phyloP scores from a whole-genome alignment of 257 asterid genomes.

The Verbascum thapsus region DNA sequence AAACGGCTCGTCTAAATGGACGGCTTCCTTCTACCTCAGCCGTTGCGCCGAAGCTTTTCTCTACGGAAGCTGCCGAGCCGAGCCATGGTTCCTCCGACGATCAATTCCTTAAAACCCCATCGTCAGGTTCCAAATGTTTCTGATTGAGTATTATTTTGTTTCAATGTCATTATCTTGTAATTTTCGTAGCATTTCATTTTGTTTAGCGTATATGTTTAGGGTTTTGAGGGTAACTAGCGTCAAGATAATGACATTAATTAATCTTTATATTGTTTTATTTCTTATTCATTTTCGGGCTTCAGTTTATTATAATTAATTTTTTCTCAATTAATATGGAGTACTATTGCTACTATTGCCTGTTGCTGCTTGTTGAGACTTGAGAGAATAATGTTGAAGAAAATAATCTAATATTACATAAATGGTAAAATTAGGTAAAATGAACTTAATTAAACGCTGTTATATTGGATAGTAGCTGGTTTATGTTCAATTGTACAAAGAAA shows the following conservation, averaged over 20 bases:
- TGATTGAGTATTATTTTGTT: neutral
- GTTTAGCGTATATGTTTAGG: constrained; percentile 12
- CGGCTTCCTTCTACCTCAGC: constrained; percentile 21
- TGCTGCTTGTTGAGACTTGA: constrained; percentile 8
- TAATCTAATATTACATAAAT: neutral
- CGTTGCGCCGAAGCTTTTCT: constrained; percentile 42
- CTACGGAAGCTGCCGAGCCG: constrained; percentile 47
- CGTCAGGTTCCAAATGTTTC: constrained; percentile 38
- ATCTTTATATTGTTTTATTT: neutral
- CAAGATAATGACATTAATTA: neutral
- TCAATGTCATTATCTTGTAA: neutral
- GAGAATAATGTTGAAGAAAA: neutral
- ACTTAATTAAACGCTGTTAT: constrained; percentile 3
- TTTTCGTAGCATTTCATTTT: neutral
- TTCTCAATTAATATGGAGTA: no score
- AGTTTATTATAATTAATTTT: neutral
- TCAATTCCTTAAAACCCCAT: constrained; percentile 37
- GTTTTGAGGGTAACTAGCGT: constrained; percentile 21
- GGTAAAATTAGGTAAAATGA: constrained; percentile 12
- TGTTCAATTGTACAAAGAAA: neutral
- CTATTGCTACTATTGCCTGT: neutral
- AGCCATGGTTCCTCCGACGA: constrained; percentile 30
- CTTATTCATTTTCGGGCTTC: neutral
- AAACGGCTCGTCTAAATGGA: constrained; percentile 23
- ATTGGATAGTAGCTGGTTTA: neutral